These are phyloP conservation scores for Alternaria infectoria DNA, from an alignment of 2,329 filamentous ascomycete genomes.

Conservation along the genomic window DNA sequence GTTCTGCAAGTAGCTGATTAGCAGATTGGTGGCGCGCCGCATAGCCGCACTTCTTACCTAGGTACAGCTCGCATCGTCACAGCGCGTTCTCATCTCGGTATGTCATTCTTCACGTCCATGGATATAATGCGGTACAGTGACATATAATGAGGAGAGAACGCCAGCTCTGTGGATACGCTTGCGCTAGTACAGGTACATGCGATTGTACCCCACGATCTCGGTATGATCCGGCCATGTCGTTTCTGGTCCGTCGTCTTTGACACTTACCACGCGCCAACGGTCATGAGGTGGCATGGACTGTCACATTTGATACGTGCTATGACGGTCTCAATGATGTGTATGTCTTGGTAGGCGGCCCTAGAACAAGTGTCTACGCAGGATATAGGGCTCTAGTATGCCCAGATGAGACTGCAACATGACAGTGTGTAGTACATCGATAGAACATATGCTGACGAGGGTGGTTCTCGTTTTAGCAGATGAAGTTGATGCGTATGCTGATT, in stretches of 20 bases:
- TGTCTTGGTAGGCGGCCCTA: background rate
- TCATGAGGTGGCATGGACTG: background rate
- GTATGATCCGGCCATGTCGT: background rate
- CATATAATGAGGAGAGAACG: background rate
- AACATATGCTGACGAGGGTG: background rate
- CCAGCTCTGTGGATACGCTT: background rate
- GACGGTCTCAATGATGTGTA: background rate
- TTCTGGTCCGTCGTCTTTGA: background rate
- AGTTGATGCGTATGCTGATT: background rate
- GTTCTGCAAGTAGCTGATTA: background rate
- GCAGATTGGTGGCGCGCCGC: background rate
- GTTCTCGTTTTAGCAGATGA: background rate
- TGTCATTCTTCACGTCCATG: background rate
- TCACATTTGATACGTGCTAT: background rate
- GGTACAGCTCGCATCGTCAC: background rate
- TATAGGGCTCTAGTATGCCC: background rate
- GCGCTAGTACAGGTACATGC: background rate
- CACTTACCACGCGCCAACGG: background rate
- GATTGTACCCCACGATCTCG: background rate
- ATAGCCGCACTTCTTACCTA: background rate
- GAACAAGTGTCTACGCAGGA: background rate
- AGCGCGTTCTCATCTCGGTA: background rate
- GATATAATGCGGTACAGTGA: background rate
- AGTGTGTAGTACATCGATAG: background rate
- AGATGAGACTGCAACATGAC: background rate